These are phyloP conservation scores for Kondoa subrosea DNA, from an alignment of 768 basidiomycete genomes.

Conservation along the genomic window DNA sequence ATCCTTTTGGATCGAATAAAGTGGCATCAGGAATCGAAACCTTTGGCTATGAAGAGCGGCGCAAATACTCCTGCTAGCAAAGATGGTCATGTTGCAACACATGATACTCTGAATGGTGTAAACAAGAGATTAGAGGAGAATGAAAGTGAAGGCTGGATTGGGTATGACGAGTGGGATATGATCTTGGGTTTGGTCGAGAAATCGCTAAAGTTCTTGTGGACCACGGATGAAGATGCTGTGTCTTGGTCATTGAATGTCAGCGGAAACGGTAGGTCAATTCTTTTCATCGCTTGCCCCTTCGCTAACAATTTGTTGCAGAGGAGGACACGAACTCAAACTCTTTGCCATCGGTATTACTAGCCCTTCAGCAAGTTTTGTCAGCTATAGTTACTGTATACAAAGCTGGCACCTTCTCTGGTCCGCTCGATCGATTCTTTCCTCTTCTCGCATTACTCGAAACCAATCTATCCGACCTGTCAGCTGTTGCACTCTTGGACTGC, in stretches of 20 bases:
- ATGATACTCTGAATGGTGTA: neutral
- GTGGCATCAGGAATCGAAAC: neutral
- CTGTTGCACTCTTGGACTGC: slow-evolving; percentile 23
- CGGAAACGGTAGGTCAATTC: slow-evolving; percentile 9
- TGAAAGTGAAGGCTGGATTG: slow-evolving; percentile 11
- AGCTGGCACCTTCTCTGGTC: slow-evolving; percentile 21
- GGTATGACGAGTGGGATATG: slow-evolving; percentile 28
- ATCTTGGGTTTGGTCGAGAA: slow-evolving; percentile 25
- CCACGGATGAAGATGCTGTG: slow-evolving; percentile 17
- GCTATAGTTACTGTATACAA: slow-evolving; percentile 22
- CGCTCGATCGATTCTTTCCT: slow-evolving; percentile 22
- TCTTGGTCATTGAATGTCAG: slow-evolving; percentile 23
- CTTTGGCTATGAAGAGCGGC: slow-evolving; percentile 10
- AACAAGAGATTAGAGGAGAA: slow-evolving; percentile 3
- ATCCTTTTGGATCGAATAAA: slow-evolving; percentile 17
- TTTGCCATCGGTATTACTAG: neutral
- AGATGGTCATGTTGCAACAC: slow-evolving; percentile 1
- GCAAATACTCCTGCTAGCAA: slow-evolving; percentile 16
- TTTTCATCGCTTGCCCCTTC: neutral
- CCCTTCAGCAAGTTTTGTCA: slow-evolving; percentile 18
- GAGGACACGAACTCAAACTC: neutral
- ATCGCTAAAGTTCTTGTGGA: slow-evolving; percentile 20
- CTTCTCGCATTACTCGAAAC: slow-evolving; percentile 32
- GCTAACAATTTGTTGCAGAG: neutral
- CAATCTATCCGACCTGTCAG: slow-evolving; percentile 28